Percentiles rank a stretch among this genome's conserved stretches.
Evolutionary conservation across 306 rosid genomes (phyloP).

Genomic region (Urtica urens): DNA sequence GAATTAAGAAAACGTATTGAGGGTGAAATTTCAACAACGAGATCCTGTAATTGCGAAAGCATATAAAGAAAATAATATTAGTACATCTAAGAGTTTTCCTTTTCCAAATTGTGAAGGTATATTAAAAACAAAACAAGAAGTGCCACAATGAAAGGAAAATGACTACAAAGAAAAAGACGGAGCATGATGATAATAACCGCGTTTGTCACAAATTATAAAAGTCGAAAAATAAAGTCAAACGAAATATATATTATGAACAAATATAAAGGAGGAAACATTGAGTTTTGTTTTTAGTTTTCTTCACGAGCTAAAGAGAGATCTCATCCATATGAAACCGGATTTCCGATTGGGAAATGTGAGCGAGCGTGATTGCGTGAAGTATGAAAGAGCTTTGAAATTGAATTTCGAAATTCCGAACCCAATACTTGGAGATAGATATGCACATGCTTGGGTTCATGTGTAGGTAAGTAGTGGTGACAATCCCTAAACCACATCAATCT

Average conservation of each 20-base stretch:
- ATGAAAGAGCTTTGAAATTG: background rate
- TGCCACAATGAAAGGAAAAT: background rate
- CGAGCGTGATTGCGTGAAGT: slow-evolving; percentile 14
- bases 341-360: slow-evolving; percentile 14
- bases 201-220: background rate
- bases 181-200: slow-evolving; percentile 4
- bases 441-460: too few relatives aligned
- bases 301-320: slow-evolving; percentile 8
- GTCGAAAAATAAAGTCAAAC: too few relatives aligned
- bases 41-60: slow-evolving; percentile 1
- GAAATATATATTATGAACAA: too few relatives aligned
- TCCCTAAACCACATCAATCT: slow-evolving; percentile 15
- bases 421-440: slow-evolving; percentile 8
- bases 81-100: background rate
- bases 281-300: slow-evolving; percentile 4
- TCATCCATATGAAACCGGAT: background rate
- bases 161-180: slow-evolving; percentile 6
- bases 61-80: background rate
- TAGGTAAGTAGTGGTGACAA: too few relatives aligned
- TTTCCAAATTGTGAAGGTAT: too few relatives aligned
- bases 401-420: slow-evolving; percentile 14
- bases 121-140: background rate
- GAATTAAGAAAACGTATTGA: background rate
- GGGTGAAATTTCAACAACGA: background rate
- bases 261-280: background rate